Evolutionary conservation across 2,329 filamentous ascomycete genomes (phyloP).

Genomic region (Cytospora chrysosperma): DNA sequence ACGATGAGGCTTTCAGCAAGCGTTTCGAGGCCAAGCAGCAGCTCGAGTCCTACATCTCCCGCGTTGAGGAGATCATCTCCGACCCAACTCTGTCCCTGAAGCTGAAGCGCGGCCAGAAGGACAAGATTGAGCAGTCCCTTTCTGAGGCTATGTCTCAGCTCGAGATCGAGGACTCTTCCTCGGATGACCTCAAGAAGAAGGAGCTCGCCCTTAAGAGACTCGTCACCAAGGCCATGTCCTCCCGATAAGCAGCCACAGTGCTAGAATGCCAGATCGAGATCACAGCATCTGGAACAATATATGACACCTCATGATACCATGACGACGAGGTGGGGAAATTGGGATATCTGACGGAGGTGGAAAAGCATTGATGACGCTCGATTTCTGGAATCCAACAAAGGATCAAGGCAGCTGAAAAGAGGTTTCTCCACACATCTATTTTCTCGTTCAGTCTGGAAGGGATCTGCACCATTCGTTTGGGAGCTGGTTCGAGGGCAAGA

Average conservation of each 20-base stretch:
- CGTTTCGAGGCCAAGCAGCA: conserved; percentile 98
- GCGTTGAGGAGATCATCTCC: conserved; percentile 97
- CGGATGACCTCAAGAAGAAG: conserved; percentile 99
- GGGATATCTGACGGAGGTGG: conserved; percentile 9
- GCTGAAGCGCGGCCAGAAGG: conserved; percentile 98
- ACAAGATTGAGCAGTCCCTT: conserved; percentile 97
- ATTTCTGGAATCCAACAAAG: conserved; percentile 8
- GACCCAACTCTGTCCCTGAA: conserved; percentile 95
- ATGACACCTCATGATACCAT: conserved; percentile 22
- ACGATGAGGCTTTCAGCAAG: conserved; percentile 98
- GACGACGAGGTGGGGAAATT: conserved; percentile 16
- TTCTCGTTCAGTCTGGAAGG: conserved; percentile 3
- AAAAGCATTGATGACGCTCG: conserved; percentile 14
- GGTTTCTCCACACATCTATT: conserved; percentile 6
- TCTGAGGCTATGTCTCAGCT: conserved; percentile 97
- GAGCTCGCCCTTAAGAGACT: conserved; percentile 96
- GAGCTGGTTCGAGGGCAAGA: conserved; percentile 11
- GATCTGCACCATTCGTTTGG: conserved; percentile 1
- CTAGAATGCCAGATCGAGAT: conserved; percentile 16
- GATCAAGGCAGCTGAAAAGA: conserved; percentile 5
- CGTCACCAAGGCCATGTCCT: conserved; percentile 97
- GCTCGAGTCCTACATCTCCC: conserved; percentile 97
- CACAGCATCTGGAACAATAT: background rate
- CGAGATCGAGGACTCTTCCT: conserved; percentile 86
- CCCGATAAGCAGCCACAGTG: conserved; percentile 61